Percentiles rank a stretch among this genome's conserved stretches.
Evolutionary conservation across 2,329 filamentous ascomycete species (phyloP).

Genomic region (Colletotrichum tamarilloi): DNA sequence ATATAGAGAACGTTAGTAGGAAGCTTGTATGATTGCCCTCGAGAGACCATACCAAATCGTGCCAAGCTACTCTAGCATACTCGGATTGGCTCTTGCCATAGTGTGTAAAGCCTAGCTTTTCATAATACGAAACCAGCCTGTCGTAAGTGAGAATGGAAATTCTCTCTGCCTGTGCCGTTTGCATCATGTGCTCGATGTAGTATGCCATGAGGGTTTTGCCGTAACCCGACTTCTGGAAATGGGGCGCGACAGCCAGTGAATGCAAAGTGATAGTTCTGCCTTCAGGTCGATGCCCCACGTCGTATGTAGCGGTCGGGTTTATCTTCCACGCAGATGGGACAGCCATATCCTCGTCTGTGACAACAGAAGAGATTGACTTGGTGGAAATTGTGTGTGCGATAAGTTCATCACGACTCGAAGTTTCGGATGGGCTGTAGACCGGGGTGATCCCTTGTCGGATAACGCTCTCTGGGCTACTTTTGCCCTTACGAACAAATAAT

Average conservation of each 20-base stretch:
- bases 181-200: conserved; percentile 40
- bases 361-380: conserved; percentile 36
- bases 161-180: conserved; percentile 36
- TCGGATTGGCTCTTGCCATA: conserved; percentile 44
- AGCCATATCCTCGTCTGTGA: conserved; percentile 44
- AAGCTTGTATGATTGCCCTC: neutral
- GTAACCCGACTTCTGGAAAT: conserved; percentile 40
- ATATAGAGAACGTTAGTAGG: neutral
- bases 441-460: conserved; percentile 2
- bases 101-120: conserved; percentile 44
- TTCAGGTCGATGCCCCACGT: conserved; percentile 39
- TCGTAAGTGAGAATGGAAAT: conserved; percentile 46
- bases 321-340: conserved; percentile 41
- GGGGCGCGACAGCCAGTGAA: conserved; percentile 42
- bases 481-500: conserved; percentile 36
- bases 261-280: conserved; percentile 44
- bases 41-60: conserved; percentile 41
- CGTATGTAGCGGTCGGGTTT: conserved; percentile 23
- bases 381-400: conserved; percentile 44
- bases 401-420: conserved; percentile 33
- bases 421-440: conserved; percentile 15
- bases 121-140: conserved; percentile 43
- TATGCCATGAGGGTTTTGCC: conserved; percentile 41
- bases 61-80: conserved; percentile 45
- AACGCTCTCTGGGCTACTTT: conserved; percentile 4